These are phyloP conservation scores for Neofusicoccum kwambonambiense DNA, from an alignment of 2,329 filamentous ascomycete species.

Conservation along the genomic window DNA sequence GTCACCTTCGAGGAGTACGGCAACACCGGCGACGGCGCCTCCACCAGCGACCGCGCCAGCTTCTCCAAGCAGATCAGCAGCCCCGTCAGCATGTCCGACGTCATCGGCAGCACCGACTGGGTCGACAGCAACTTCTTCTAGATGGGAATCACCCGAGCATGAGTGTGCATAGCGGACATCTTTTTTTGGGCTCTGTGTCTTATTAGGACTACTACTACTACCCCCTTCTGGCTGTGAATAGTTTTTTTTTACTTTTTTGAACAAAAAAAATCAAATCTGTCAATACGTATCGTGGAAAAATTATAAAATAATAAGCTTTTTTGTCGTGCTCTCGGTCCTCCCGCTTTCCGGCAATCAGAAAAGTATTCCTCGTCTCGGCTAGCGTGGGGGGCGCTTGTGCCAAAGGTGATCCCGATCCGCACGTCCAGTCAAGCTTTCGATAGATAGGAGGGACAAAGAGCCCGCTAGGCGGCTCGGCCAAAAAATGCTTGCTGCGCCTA, in stretches of 20 bases:
- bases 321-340: too few species aligned
- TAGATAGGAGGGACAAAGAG: too few species aligned
- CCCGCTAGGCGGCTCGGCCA: too few species aligned
- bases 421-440: too few species aligned
- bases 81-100: neutral
- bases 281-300: too few species aligned
- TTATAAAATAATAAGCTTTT: neutral
- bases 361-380: neutral
- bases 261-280: neutral
- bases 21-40: conserved; percentile 56
- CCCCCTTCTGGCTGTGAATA: neutral
- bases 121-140: conserved; percentile 10
- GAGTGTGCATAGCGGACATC: too few species aligned
- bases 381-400: neutral
- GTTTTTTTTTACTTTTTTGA: neutral
- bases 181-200: neutral
- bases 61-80: conserved; percentile 23
- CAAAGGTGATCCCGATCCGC: too few species aligned
- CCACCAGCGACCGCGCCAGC: conserved; percentile 36
- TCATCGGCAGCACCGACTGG: conserved; percentile 8
- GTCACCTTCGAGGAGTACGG: conserved; percentile 45
- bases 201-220: neutral
- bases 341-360: neutral
- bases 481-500: too few species aligned
- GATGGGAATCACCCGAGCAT: too few species aligned